Percentiles rank a stretch among this genome's conserved stretches.
These are phyloP conservation scores for Magnaporthiopsis rhizophila DNA, from an alignment of 2,329 filamentous ascomycete genomes.

Conservation along the genomic window DNA sequence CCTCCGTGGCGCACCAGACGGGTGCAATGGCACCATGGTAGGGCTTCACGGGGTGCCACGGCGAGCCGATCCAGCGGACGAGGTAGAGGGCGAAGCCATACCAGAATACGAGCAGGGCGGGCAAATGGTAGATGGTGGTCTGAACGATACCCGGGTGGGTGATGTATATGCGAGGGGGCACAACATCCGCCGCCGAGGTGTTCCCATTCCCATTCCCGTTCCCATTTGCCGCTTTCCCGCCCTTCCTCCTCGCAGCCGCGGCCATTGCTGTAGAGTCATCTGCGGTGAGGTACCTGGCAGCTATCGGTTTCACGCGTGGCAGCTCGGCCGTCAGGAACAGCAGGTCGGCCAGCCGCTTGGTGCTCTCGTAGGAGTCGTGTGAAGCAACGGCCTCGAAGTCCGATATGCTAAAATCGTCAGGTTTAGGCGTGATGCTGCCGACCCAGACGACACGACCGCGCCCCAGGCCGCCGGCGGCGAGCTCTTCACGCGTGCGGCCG, in stretches of 20 bases:
- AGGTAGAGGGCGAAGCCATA: conserved; percentile 64
- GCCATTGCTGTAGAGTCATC: conserved; percentile 10
- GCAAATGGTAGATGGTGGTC: conserved; percentile 72
- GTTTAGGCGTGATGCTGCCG: conserved; percentile 66
- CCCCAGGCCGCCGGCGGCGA: conserved; percentile 22
- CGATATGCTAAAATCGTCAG: conserved; percentile 52
- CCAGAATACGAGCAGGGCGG: conserved; percentile 53
- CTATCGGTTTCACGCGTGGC: conserved; percentile 51
- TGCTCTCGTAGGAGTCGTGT: conserved; percentile 67
- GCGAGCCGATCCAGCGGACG: conserved; percentile 70
- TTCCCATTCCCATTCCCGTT: conserved; percentile 2
- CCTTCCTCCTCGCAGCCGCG: conserved; percentile 7
- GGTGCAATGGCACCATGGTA: conserved; percentile 72
- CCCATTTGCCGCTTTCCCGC: not conserved
- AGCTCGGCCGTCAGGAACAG: conserved; percentile 66
- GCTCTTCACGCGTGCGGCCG: conserved; percentile 29
- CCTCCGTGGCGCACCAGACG: conserved; percentile 68
- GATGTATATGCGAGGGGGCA: conserved; percentile 60
- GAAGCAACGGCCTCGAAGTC: conserved; percentile 54
- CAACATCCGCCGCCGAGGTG: conserved; percentile 15
- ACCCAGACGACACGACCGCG: conserved; percentile 77
- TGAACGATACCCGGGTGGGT: conserved; percentile 81
- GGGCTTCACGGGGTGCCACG: conserved; percentile 74
- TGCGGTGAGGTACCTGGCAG: conserved; percentile 46
- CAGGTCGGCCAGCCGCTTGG: conserved; percentile 81